Evolutionary conservation across 2,329 filamentous ascomycete genomes (phyloP), one percentile per base, ranked within the genome.

Genomic region (Parastagonospora nodorum): DNA sequence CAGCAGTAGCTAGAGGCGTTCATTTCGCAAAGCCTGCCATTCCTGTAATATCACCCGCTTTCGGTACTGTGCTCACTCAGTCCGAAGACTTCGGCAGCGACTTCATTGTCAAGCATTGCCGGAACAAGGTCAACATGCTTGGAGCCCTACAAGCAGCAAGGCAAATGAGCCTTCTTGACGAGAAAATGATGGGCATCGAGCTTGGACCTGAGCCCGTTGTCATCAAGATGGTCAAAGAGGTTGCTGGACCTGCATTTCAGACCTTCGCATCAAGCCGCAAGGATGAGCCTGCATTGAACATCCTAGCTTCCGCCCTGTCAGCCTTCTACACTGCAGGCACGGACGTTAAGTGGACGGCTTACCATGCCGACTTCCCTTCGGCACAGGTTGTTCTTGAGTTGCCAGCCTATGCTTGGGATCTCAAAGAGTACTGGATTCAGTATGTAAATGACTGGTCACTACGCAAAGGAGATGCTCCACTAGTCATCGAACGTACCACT

Each of bases 281-380:
- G 16, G 48, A 24, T 29, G 45, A 33, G 11, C 27, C 40, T 6
- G 16, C 33, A 9, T 42, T 35, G 42, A 19, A 42, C 5, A 11
- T 49, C 30, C 41, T 48, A 11, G 8, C 80, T 69, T 39, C 65
- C 84, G 32, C 75, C 74, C 45, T 69, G 75, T 1, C 72, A 88
- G 10, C 31, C 48, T 16, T 64, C 0, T 80, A 88, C 66, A 66
- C 64, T 1, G 75, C 73, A 1, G 86, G 86, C 0, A 60, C 84
- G 1, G 72, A 77, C 7, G 71, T 89, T 15, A 73, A 83, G 54
- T 90, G 85, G 84, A 77, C 79, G 37, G 84, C 85, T 64, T 86
- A 50, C 31, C 74, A 79, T 47, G 54, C 63, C 1, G 72, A 71
- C 5, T 76, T 81, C 24, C 67, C 31, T 15, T 5, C 24, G 2